Evolutionary conservation across 2,329 filamentous ascomycete species (phyloP), one percentile per base, ranked within the genome.

Genomic region (Alternaria triticimaculans): DNA sequence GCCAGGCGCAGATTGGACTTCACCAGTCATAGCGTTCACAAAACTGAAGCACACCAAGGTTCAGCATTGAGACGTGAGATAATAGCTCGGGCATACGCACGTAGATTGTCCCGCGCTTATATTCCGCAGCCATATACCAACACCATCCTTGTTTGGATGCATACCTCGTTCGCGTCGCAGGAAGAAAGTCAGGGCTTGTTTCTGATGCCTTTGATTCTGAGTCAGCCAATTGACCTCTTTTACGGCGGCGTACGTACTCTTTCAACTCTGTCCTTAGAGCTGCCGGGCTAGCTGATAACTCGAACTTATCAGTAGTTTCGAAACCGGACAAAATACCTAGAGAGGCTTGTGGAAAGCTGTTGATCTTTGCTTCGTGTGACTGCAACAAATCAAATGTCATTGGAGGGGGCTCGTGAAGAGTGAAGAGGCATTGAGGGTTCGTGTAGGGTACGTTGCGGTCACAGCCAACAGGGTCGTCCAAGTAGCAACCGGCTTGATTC

Each of bases 401-500:
- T 4, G 26, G 44, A 6, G 20, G 20, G 5, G 3, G 2, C 15
- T 53, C 33, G 9, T 15, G 46, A 58, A 41, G 28, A 48, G 8
- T 55, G 11, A 37, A 61, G 0, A 70, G 41, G 3, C 61, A 53
- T 30, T 68, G 68, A 45, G 63, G 67, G 20, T 69, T 68, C 25
- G 44, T 20, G 23, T 68, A 69, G 15, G 59, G 65, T 6, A 68
- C 63, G 26, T 69, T 67, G 5, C 53, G 30, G n/a, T 66, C 63
- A 53, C 67, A 69, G 12, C 49, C 57, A 11, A 48, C 11, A 6
- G 67, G 67, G 21, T 69, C 67, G 3, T 69, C 26, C 18, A 69
- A 43, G 26, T 58, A 66, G 18, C 48, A 64, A 10, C 46, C 49
- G 33, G 28, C 57, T 14, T 61, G 26, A 3, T 7, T 54, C 12